Percentiles rank a stretch among this genome's conserved stretches.
phyloP scores from a whole-genome alignment of 1,139 yeast genomes.

The Ogataea hybrid region DNA sequence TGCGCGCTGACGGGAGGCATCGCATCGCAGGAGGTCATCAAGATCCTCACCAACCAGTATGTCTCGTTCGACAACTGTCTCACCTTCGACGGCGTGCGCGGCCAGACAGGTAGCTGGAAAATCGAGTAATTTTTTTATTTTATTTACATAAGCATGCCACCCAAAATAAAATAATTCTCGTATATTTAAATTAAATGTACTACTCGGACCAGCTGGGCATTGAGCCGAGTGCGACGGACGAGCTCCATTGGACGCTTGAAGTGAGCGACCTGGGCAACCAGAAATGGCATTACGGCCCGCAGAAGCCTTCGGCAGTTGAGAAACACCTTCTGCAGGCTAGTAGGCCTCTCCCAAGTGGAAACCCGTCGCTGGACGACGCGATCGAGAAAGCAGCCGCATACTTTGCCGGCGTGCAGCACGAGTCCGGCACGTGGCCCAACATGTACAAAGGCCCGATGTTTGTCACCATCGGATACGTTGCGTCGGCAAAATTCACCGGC shows the following conservation, averaged over 20 bases:
- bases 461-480: conserved; percentile 87
- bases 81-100: conserved; percentile 64
- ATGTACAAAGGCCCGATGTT: conserved; percentile 98
- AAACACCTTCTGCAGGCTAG: conserved; percentile 48
- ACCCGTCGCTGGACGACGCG: conserved; percentile 47
- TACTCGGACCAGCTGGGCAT: conserved; percentile 66
- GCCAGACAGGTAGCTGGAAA: conserved; percentile 51
- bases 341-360: conserved; percentile 3
- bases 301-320: conserved; percentile 19
- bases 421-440: conserved; percentile 82
- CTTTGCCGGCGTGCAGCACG: conserved; percentile 66
- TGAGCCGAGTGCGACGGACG: conserved; percentile 56
- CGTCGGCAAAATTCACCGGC: conserved; percentile 67
- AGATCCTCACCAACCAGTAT: conserved; percentile 68
- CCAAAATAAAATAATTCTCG: background rate
- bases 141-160: background rate
- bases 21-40: conserved; percentile 73
- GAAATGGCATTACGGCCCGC: conserved; percentile 64
- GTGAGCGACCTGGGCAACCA: conserved; percentile 75
- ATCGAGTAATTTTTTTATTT: conserved; percentile 32
- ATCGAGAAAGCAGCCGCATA: conserved; percentile 77
- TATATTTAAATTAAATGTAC: background rate
- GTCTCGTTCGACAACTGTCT: conserved; percentile 66
- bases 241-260: conserved; percentile 68
- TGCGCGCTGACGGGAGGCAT: conserved; percentile 72